Evolutionary conservation across 1,139 yeast species (phyloP), one percentile per base, ranked within the genome.

Genomic region (Suhomyces coccinellae): DNA sequence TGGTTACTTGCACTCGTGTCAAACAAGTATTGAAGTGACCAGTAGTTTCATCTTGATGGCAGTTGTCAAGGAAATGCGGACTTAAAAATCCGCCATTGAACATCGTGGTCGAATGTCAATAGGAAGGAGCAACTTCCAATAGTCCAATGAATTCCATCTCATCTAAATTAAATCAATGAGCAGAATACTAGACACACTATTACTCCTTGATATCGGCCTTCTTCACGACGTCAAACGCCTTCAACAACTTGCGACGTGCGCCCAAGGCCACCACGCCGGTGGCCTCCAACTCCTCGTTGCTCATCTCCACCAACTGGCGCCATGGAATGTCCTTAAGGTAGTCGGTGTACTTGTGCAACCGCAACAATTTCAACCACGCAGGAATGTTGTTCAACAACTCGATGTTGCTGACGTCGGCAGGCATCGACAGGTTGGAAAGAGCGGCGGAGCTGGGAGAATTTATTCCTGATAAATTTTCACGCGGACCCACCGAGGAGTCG

Each of bases 191-290:
- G n/a, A n/a, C n/a, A n/a, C n/a, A n/a, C n/a, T 12, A 15, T 33
- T 34, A 34, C 3, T 34, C 36, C 24, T 31, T 31, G 24, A 31
- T 20, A 15, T 39, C 38, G 12, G 50, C 46, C 48, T 52, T 56
- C 57, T 79, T 81, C 38, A 91, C 95, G 46, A 84, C 85, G 51
- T 84, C 89, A 70, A 93, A 93, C 33, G 96, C 95, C 69, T 95
- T 93, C 57, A 93, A 70, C 62, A 93, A 77, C 66, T 93, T 93
- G 49, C 97, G 80, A 53, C 99, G 77, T 1, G 99, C 99, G 7
- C 99, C 99, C 53, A 93, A 76, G 0, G 99, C 98, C 53, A 83
- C 80, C 38, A 93, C 97, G 6, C 99, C 99, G 49, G 83, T 77
- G 4, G 75, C 75, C 55, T 85, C 91, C 57, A 95, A 74, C 46